Base-by-base conservation (phyloP, 495 filamentous ascomycete genomes). In the Hypoxylon intermedium region DNA sequence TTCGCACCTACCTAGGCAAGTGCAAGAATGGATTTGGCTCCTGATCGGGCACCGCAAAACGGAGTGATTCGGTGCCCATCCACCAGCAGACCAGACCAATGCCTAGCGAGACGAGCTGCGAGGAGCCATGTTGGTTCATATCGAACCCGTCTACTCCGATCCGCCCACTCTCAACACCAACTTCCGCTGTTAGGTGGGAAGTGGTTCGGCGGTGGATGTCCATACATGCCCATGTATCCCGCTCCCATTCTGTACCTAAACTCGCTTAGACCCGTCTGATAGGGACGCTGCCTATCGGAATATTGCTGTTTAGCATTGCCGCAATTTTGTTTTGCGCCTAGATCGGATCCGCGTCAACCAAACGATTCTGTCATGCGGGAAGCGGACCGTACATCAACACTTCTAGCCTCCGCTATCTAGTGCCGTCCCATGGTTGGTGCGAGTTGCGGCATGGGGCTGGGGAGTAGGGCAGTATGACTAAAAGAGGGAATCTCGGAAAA, bases 401-500 rank as follows among this genome's bases (percentile, higher is more conserved):
- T 20, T 20, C 31, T 13, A 21, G 49, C 24, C 53, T 60, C 38
- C 50, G 55, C 36, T 57, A 23, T 37, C 15, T 28, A 24, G 33
- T 19, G 13, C 21, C 37, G 36, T 36, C 38, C 44, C 41, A 38
- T 13, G 30, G 45, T 19, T 33, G 23, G 6, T 12, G 30, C 31
- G 6, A 33, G 21, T 11, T 33, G 26, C 30, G 16, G 38, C 30
- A 42, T 46, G 44, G 28, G 46, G 44, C 28, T 30, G 40, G 21
- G 18, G 18, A 28, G 20, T 26, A 33, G 47, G 40, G 20, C 23
- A 36, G 16, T 15, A 18, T 49, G 16, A 43, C 12, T 36, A 44
- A 20, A 28, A 28, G 41, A 44, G 58, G 47, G 58, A 63, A 54
- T 34, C 34, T 58, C 49, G 66, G 55, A 71, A 54, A 68, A 73